phyloP scores from a whole-genome alignment of 805 yeast species.

The Candida ponderosae region DNA sequence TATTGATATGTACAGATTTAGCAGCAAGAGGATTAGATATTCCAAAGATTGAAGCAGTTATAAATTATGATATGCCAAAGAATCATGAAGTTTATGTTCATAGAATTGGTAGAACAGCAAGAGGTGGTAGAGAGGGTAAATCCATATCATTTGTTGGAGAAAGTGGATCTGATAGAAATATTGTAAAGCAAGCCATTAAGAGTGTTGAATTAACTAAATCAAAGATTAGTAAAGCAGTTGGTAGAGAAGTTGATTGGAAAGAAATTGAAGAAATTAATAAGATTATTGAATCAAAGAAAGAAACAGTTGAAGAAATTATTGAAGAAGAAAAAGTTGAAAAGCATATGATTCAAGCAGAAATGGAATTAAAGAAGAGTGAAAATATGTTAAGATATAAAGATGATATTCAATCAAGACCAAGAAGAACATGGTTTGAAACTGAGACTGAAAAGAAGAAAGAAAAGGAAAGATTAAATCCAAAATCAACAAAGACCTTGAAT shows the following conservation, averaged over 20 bases:
- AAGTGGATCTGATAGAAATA: conserved; percentile 72
- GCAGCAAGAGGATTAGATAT: conserved; percentile 99
- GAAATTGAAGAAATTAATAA: conserved; percentile 65
- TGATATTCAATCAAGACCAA: conserved; percentile 86
- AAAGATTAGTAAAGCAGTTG: conserved; percentile 57
- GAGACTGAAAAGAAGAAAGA: conserved; percentile 33
- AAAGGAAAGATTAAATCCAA: conserved; percentile 25
- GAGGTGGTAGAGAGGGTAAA: conserved; percentile 96
- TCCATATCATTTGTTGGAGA: conserved; percentile 95
- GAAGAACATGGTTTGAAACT: conserved; percentile 91
- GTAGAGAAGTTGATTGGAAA: conserved; percentile 87
- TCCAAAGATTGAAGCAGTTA: conserved; percentile 91
- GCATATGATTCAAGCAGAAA: conserved; percentile 81
- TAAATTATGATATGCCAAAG: conserved; percentile 95
- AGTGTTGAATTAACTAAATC: conserved; percentile 41
- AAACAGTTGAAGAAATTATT: conserved; percentile 64
- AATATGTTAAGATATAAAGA: conserved; percentile 71
- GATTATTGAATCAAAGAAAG: conserved; percentile 51
- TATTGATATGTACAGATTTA: conserved; percentile 90
- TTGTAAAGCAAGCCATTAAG: conserved; percentile 86
- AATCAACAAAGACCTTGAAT: conserved; percentile 41
- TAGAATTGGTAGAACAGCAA: conserved; percentile 98
- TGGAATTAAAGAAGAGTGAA: conserved; percentile 80
- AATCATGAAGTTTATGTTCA: conserved; percentile 86
- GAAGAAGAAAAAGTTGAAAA: conserved; percentile 87